Conservation (phyloP, 495 filamentous ascomycete species). For the Penicillium dipodomyicola region DNA sequence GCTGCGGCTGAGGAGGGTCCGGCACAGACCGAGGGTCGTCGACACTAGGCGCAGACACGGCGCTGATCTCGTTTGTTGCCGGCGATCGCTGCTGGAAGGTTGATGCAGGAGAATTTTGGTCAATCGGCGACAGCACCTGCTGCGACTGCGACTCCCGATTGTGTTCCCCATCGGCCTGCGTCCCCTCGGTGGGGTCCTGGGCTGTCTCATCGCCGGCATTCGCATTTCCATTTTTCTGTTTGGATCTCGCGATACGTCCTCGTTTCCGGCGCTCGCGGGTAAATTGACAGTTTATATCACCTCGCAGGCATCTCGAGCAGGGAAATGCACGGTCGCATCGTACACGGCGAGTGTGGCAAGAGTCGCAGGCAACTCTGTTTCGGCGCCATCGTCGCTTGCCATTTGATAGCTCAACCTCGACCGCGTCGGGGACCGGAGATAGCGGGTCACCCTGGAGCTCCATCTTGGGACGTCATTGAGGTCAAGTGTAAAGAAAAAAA, state of each 20-base stretch:
- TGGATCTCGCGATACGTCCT: slow-evolving; percentile 44
- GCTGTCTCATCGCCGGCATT: not conserved
- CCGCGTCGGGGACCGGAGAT: slow-evolving; percentile 21
- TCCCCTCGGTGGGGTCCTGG: slow-evolving; percentile 7
- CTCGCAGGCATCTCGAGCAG: slow-evolving; percentile 45
- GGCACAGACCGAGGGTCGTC: slow-evolving; percentile 32
- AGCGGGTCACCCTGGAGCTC: slow-evolving; percentile 36
- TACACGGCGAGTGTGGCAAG: slow-evolving; percentile 47
- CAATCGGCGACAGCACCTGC: slow-evolving; percentile 22
- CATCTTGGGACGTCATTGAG: slow-evolving; percentile 36
- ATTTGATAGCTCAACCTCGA: slow-evolving; percentile 33
- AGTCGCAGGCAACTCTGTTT: slow-evolving; percentile 48
- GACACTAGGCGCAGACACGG: slow-evolving; percentile 32
- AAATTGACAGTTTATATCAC: slow-evolving; percentile 45
- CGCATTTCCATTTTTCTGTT: not conserved
- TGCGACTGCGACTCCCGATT: slow-evolving; percentile 11
- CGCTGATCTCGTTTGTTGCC: slow-evolving; percentile 34
- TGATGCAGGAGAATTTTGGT: slow-evolving; percentile 31
- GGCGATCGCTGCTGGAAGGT: slow-evolving; percentile 34
- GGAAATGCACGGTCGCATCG: slow-evolving; percentile 50
- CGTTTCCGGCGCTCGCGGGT: slow-evolving; percentile 47
- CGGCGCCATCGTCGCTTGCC: slow-evolving; percentile 48
- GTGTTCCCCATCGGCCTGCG: slow-evolving; percentile 15
- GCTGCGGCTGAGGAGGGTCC: slow-evolving; percentile 20
- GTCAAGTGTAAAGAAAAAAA: not conserved